Conservation (phyloP, 164 flowering plant genomes). For the Warburgia ugandensis region DNA sequence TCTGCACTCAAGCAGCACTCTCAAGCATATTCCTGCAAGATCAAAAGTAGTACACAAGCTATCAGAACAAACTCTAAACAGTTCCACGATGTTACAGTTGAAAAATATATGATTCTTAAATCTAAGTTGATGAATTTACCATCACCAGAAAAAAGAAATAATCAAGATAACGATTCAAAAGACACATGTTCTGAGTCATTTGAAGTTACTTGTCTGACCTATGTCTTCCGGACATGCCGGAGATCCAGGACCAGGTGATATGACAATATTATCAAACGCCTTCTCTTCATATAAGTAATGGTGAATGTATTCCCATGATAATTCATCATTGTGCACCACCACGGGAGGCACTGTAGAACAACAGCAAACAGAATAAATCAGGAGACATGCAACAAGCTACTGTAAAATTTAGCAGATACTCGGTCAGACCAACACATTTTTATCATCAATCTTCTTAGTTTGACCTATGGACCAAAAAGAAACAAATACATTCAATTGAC, state of each 20-base stretch:
- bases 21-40: constrained; percentile 77
- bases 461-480: too few species aligned
- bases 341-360: constrained; percentile 78
- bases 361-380: background rate
- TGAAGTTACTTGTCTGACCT: constrained; percentile 39
- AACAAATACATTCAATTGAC: too few species aligned
- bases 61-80: background rate
- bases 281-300: constrained; percentile 64
- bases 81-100: too few species aligned
- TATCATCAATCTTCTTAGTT: too few species aligned
- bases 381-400: background rate
- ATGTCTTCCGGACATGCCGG: constrained; percentile 80
- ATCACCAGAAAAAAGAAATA: background rate
- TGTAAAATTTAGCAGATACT: too few species aligned
- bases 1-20: constrained; percentile 62
- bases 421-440: too few species aligned
- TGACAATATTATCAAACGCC: constrained; percentile 92
- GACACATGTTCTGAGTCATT: background rate
- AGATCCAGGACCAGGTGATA: constrained; percentile 99
- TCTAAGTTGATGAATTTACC: too few species aligned
- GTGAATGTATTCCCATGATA: constrained; percentile 69
- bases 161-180: background rate
- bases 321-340: constrained; percentile 83
- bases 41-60: too few species aligned
- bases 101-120: too few species aligned